Evolutionary conservation across 805 yeast species (phyloP), one percentile per base, ranked within the genome.

Genomic region (Starmerella bombi): DNA sequence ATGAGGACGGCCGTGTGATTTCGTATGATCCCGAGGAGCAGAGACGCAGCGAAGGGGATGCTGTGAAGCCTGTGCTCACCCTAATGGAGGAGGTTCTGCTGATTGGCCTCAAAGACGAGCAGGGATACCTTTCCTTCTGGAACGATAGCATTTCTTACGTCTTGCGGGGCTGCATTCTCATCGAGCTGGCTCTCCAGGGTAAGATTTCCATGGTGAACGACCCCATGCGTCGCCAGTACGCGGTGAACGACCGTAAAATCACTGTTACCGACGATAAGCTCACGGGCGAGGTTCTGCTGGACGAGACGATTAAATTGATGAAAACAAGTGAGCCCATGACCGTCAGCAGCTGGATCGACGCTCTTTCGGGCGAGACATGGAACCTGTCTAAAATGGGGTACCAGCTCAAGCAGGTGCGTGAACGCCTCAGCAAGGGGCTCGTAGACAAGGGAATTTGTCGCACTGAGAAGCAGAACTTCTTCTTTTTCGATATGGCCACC

Each of bases 111-210:
- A 86, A 88, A 57, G 97, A 91, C 62, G 80, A 81, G 53, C 97
- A 91, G 61, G 98, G 98, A 10, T 85, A 88, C 60, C 67, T 91
- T 34, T 84, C 95, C 22, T 91, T 91, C 63, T 91, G 98, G 98
- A 91, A 91, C 59, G 98, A 91, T 62, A 86, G 84, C 61, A 86
- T 91, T 40, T 84, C 96, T 19, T 91, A 91, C 63, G 94, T 96
- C 1, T 69, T 91, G 44, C 75, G 98, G 54, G 98, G 98, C 10
- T 80, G 95, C 59, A 88, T 91, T 44, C 56, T 91, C 40, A 71
- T 91, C 58, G 98, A 91, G 61, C 70, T 91, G 61, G 94, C 96
- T 2, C 74, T 91, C 54, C 74, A 96, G 51, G 86, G 85, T 44
- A 81, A 82, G 56, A 83, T 91, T 54, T 71, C 85, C 40, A 75